phyloP scores from a whole-genome alignment of 164 flowering plant species.

The Protea cynaroides region DNA sequence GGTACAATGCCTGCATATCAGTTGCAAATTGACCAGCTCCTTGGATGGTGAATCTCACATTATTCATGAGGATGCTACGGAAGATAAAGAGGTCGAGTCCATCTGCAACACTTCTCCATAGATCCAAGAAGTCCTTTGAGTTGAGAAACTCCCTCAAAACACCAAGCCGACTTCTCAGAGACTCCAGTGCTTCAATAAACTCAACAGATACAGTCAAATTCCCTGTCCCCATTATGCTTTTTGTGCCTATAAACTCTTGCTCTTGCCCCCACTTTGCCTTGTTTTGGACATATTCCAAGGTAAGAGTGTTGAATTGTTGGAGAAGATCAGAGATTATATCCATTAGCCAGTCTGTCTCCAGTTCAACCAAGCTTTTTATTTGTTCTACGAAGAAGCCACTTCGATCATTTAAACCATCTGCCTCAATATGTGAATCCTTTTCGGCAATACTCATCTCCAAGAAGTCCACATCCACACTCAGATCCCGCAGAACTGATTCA shows the following conservation, averaged over 20 bases:
- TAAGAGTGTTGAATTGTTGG: conserved; percentile 34
- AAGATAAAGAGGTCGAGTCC: conserved; percentile 60
- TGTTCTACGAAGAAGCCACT: conserved; percentile 48
- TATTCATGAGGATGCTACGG: conserved; percentile 23
- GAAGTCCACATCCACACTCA: conserved; percentile 52
- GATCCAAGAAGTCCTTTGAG: conserved; percentile 46
- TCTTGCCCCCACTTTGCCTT: conserved; percentile 18
- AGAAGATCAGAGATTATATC: conserved; percentile 42
- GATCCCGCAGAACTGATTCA: conserved; percentile 44
- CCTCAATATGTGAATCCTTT: conserved; percentile 5
- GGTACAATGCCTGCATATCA: conserved; percentile 48
- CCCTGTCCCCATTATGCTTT: conserved; percentile 3
- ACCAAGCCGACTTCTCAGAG: conserved; percentile 28
- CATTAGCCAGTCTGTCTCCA: conserved; percentile 48
- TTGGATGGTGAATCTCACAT: conserved; percentile 19
- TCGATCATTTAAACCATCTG: conserved; percentile 7
- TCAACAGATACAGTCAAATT: conserved; percentile 25
- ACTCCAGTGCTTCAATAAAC: conserved; percentile 47
- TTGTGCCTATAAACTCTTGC: conserved; percentile 1
- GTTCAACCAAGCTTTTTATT: conserved; percentile 35
- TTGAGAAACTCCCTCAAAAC: conserved; percentile 30
- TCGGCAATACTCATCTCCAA: conserved; percentile 49
- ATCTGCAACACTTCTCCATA: conserved; percentile 61
- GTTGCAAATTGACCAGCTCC: conserved; percentile 29
- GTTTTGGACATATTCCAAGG: conserved; percentile 30